These are phyloP conservation scores for Pythium myriotylum DNA, from an alignment of 352 stramenopile species.

Conservation along the genomic window DNA sequence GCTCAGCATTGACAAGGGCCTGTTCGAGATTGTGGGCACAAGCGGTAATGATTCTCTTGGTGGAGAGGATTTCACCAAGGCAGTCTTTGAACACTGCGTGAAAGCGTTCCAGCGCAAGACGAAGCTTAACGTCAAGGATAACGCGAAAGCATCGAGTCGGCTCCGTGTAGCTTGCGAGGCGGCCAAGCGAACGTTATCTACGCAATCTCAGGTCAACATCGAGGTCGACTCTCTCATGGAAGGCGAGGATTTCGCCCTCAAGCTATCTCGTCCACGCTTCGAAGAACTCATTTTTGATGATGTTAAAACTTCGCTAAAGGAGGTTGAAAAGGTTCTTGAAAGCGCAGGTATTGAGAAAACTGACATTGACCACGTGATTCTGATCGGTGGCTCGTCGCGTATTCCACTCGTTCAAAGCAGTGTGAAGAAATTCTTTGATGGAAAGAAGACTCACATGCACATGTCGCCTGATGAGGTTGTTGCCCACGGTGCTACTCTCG, in stretches of 20 bases:
- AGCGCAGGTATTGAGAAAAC: slow-evolving; percentile 78
- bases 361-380: slow-evolving; percentile 95
- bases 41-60: slow-evolving; percentile 95
- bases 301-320: slow-evolving; percentile 92
- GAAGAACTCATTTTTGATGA: slow-evolving; percentile 95
- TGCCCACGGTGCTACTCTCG: slow-evolving; percentile 87
- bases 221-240: slow-evolving; percentile 98
- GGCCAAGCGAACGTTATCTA: slow-evolving; percentile 97
- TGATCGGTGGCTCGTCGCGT: slow-evolving; percentile 96
- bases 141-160: slow-evolving; percentile 94
- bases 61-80: slow-evolving; percentile 96
- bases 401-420: slow-evolving; percentile 94
- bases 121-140: slow-evolving; percentile 92
- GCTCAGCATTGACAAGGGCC: slow-evolving; percentile 96
- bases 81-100: slow-evolving; percentile 96
- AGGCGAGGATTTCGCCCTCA: slow-evolving; percentile 97
- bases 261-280: slow-evolving; percentile 96
- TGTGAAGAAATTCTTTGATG: slow-evolving; percentile 87
- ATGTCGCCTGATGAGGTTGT: slow-evolving; percentile 92
- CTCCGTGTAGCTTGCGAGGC: slow-evolving; percentile 96
- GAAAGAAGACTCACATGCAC: slow-evolving; percentile 80
- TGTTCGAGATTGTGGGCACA: slow-evolving; percentile 98
- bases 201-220: slow-evolving; percentile 95
- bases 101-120: slow-evolving; percentile 95
- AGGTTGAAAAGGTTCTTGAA: slow-evolving; percentile 87